Percentiles rank a stretch among this genome's conserved stretches.
These are phyloP conservation scores for Phialophora expanda DNA, from an alignment of 2,329 filamentous ascomycete species.

Conservation along the genomic window DNA sequence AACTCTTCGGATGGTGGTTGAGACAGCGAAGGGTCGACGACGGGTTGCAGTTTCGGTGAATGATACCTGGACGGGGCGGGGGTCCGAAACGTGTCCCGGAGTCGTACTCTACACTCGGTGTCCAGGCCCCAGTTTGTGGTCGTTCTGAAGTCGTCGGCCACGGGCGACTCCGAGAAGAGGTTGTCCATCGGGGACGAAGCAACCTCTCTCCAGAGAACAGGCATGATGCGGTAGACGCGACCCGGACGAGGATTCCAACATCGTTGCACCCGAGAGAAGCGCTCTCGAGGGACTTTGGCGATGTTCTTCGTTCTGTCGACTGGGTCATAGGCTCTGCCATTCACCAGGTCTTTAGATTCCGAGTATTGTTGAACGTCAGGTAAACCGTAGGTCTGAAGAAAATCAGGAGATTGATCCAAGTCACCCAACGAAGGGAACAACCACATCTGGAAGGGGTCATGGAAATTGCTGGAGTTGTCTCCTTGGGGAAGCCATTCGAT, in stretches of 20 bases:
- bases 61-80: slow-evolving; percentile 32
- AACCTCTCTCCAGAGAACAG: slow-evolving; percentile 50
- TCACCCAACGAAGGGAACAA: slow-evolving; percentile 35
- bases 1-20: slow-evolving; percentile 43
- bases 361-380: slow-evolving; percentile 20
- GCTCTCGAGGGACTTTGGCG: slow-evolving; percentile 47
- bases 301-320: slow-evolving; percentile 34
- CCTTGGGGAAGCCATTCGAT: slow-evolving; percentile 33
- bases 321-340: slow-evolving; percentile 19
- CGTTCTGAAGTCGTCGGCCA: slow-evolving; percentile 33
- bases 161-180: slow-evolving; percentile 44
- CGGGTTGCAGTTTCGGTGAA: slow-evolving; percentile 35
- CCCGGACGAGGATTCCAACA: slow-evolving; percentile 51
- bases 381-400: slow-evolving; percentile 31
- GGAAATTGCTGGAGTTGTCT: slow-evolving; percentile 31
- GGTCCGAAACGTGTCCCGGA: slow-evolving; percentile 47
- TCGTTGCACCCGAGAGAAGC: slow-evolving; percentile 50
- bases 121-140: slow-evolving; percentile 45
- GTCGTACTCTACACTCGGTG: slow-evolving; percentile 49
- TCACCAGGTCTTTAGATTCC: slow-evolving; percentile 25
- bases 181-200: slow-evolving; percentile 48
- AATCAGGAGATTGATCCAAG: slow-evolving; percentile 34
- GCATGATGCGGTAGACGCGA: slow-evolving; percentile 48
- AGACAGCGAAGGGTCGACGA: slow-evolving; percentile 41
- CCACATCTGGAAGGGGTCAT: slow-evolving; percentile 38